Base-by-base conservation (phyloP, 163 green algal species). In the Coccomyxa subellipsoidea region DNA sequence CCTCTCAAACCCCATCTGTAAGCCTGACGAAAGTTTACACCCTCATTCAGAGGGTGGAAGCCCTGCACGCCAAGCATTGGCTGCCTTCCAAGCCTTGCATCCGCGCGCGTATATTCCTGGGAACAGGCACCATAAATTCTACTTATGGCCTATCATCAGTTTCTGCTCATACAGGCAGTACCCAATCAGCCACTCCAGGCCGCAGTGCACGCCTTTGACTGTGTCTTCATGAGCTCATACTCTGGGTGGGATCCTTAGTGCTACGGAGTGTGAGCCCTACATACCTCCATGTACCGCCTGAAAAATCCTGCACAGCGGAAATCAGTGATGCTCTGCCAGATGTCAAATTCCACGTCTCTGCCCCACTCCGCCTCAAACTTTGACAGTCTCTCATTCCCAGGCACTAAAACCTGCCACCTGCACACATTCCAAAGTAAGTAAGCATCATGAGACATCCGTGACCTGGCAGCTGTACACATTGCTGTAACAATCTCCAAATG, bases 31-130 rank as follows among this genome's bases (percentile, higher is more conserved):
- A 87, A 87, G 76, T 84, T 78, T 31, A 87, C 69, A 36, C 84
- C 84, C n/a, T 73, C 47, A 77, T 87, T 84, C 31, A 81, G 21
- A 21, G 84, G 76, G 76, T 87, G 84, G 66, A 87, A 87, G 76
- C 66, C 59, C 15, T 69, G 18, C 0, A 78, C 34, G 23, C 47
- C 77, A 69, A 82, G 38, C 6, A 29, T 70, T 76, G 81, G 5
- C 9, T 31, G 32, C 38, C 71, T 71, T 31, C 72, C 72, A n/a
- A 9, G 18, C n/a, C n/a, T 32, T 7, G 37, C 72, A 54, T 32
- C 72, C 29, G 72, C 36, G 47, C 25, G n/a, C 35, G 15, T 3
- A 25, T 34, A 4, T 34, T 59, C n/a, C 36, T 79, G 37, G n/a
- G n/a, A n/a, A n/a, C n/a, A n/a, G n/a, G n/a, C n/a, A n/a, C n/a